phyloP scores from a whole-genome alignment of 2,329 filamentous ascomycete genomes.

The Dryadomyces quercus-mongolicae region DNA sequence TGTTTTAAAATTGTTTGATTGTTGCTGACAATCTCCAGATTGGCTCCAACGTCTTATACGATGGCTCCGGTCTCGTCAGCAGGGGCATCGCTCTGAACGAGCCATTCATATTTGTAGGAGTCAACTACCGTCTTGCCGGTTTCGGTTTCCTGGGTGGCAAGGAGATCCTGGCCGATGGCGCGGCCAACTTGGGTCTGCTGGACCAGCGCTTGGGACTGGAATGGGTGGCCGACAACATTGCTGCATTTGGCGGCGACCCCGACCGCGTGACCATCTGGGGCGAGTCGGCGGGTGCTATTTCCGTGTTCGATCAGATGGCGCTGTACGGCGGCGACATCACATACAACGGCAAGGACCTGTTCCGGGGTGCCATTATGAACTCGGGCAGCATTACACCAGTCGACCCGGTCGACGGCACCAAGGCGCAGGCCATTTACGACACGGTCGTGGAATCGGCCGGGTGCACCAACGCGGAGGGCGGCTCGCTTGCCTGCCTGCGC shows the following conservation, averaged over 20 bases:
- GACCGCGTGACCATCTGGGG: constrained; percentile 73
- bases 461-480: constrained; percentile 42
- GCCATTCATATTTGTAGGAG: constrained; percentile 61
- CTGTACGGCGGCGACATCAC: constrained; percentile 53
- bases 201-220: constrained; percentile 62
- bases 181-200: constrained; percentile 57
- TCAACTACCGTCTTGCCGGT: constrained; percentile 66
- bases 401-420: constrained; percentile 50
- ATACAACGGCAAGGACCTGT: constrained; percentile 64
- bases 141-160: constrained; percentile 63
- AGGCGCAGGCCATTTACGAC: constrained; percentile 55
- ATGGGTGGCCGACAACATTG: constrained; percentile 70
- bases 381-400: constrained; percentile 53
- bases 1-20: not conserved
- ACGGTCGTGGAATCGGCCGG: constrained; percentile 48
- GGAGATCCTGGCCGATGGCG: constrained; percentile 54
- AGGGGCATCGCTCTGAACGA: constrained; percentile 37
- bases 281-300: constrained; percentile 59
- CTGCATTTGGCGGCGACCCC: constrained; percentile 65
- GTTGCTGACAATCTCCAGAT: constrained; percentile 16
- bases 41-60: constrained; percentile 38
- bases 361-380: constrained; percentile 69
- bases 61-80: constrained; percentile 32
- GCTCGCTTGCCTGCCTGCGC: constrained; percentile 55
- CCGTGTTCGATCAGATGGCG: constrained; percentile 63